Evolutionary conservation across 768 basidiomycete species (phyloP), one percentile per base, ranked within the genome.

Genomic region (Auriculariales sp.): DNA sequence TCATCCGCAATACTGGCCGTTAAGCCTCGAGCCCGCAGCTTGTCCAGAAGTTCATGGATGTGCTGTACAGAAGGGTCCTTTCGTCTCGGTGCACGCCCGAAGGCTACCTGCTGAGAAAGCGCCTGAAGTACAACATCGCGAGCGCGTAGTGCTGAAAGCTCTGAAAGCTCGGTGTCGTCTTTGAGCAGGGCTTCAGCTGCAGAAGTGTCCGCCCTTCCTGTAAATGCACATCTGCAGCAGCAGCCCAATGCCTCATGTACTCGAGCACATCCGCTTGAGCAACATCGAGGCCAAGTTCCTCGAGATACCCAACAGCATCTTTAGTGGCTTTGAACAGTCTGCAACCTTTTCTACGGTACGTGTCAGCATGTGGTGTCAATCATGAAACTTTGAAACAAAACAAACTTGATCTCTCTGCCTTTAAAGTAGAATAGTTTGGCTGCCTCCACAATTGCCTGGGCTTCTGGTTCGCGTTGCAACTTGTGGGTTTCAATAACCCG

Each of bases 211-310:
- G 68, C 11, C 74, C 75, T 54, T 77, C 72, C 0, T 61, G 59
- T 4, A 76, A 52, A 55, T 76, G 70, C 15, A 78, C 56, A n/a
- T 73, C 66, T 1, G 77, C 78, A 0, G 79, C 79, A 29, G 79
- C 74, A 1, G 54, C 49, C 39, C 61, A 67, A 52, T 66, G 65
- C 12, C 68, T 70, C 10, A 70, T 63, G 3, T 62, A 60, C 27
- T 67, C 64, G 11, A 79, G 63, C 6, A 81, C 54, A 0, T 61
- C 59, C 0, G 72, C 71, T 5, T 67, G 74, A 5, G 74, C 70
- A 11, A 66, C 52, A 54, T 77, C 73, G 4, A 83, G 61, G 31
- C 71, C 72, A 36, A 69, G 68, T 3, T 75, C 69, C 48, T 79
- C 72, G 15, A 78, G 65, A 51, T 77, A 84, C 31, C 72, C 70